Evolutionary conservation across 2,329 filamentous ascomycete species (phyloP).

Genomic region (Ceratocystis harringtonii): DNA sequence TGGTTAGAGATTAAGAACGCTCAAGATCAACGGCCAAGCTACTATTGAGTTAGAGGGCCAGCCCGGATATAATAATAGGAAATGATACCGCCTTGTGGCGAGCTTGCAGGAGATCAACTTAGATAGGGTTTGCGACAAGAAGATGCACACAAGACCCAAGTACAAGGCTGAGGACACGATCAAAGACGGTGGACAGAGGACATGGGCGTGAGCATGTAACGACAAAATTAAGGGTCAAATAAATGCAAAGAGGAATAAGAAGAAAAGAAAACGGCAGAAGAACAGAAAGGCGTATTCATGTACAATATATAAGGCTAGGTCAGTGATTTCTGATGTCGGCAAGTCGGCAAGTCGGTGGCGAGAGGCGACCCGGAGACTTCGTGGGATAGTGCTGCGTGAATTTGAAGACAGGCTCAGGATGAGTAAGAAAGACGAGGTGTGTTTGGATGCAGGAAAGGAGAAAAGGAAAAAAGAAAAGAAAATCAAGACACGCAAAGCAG

Average conservation of each 20-base stretch:
- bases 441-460: neutral
- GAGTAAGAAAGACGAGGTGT: neutral
- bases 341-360: neutral
- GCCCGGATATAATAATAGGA: neutral
- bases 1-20: neutral
- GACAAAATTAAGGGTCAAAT: neutral
- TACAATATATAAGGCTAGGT: neutral
- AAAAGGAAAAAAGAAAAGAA: neutral
- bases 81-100: neutral
- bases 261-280: neutral
- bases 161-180: constrained; percentile 1
- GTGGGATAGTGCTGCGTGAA: neutral
- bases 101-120: neutral
- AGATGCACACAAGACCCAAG: neutral
- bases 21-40: neutral
- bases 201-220: neutral
- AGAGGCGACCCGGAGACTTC: neutral
- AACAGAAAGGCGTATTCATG: neutral
- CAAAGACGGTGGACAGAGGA: neutral
- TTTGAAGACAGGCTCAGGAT: neutral
- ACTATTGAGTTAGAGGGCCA: neutral
- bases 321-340: neutral
- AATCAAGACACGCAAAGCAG: neutral
- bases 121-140: neutral
- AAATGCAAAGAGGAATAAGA: neutral